Evolutionary conservation across 345 rosid genomes (phyloP).

Genomic region (Lepidium africanum): DNA sequence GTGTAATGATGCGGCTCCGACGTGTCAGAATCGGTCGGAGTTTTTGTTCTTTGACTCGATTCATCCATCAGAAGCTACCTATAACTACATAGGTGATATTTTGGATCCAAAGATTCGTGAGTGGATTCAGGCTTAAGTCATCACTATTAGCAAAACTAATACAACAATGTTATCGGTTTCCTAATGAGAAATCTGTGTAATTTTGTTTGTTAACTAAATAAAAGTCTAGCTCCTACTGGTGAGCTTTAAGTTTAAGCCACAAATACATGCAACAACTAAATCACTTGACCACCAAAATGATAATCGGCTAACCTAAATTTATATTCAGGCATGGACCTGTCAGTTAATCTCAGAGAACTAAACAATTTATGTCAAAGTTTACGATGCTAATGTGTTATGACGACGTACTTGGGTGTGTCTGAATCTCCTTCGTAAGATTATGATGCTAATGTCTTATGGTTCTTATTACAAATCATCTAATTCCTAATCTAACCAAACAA

Average conservation of each 20-base stretch:
- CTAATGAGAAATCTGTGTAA: not conserved
- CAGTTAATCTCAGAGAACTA: not conserved
- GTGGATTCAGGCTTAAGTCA: not conserved
- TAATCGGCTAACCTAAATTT: not conserved
- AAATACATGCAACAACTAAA: not conserved
- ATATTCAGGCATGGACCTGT: not conserved
- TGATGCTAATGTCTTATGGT: constrained; percentile 4
- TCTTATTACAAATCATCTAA: constrained; percentile 10
- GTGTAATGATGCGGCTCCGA: constrained; percentile 32
- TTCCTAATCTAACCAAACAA: constrained; percentile 10
- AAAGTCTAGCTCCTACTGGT: not conserved
- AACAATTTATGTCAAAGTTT: not conserved
- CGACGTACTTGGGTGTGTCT: no score
- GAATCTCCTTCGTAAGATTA: not conserved
- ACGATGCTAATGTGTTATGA: no score
- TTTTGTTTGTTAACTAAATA: not conserved
- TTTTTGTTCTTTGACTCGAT: constrained; percentile 44
- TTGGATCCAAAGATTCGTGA: constrained; percentile 1
- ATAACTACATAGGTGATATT: constrained; percentile 10
- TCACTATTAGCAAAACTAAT: not conserved
- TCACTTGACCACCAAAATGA: not conserved
- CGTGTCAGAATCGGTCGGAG: constrained; percentile 27
- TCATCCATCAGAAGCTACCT: constrained; percentile 42
- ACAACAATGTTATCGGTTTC: not conserved
- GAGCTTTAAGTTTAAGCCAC: not conserved